A percentile compares a stretch with the other conserved stretches of the same genome.
Conservation (phyloP, 139 green algal species). For the Chlorella sorokiniana region DNA sequence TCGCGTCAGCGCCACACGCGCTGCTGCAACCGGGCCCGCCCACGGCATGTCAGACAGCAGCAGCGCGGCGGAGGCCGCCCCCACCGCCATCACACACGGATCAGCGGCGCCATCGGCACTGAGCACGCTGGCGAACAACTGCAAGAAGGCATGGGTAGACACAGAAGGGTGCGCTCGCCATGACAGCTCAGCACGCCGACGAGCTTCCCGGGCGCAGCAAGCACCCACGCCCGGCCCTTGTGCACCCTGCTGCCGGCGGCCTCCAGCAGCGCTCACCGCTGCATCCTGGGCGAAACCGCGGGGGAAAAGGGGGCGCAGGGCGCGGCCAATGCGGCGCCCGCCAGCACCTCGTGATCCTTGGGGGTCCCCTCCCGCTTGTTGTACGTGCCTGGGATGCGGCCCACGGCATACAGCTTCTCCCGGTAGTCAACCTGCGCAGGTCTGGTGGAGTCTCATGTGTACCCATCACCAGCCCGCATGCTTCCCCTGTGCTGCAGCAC, state of each 20-base stretch:
- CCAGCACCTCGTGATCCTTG: slow-evolving; percentile 71
- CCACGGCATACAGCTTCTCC: slow-evolving; percentile 66
- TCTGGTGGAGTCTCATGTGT: not conserved
- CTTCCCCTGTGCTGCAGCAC: not conserved
- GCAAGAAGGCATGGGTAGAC: not conserved
- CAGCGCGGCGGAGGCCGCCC: slow-evolving; percentile 76
- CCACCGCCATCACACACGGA: slow-evolving; percentile 74
- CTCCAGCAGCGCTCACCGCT: not conserved
- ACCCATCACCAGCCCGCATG: no score
- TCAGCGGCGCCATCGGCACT: slow-evolving; percentile 59
- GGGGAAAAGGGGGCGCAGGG: slow-evolving; percentile 78
- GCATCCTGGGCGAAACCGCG: slow-evolving; percentile 50
- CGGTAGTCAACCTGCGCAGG: slow-evolving; percentile 77
- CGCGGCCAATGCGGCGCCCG: slow-evolving; percentile 60
- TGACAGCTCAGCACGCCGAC: not conserved
- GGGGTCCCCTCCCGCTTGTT: slow-evolving; percentile 63
- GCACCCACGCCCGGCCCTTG: no score
- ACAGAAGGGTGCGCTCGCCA: not conserved
- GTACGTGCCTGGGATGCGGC: slow-evolving; percentile 67
- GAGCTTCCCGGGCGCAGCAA: no score
- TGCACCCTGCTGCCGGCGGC: not conserved
- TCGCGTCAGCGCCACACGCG: slow-evolving; percentile 35
- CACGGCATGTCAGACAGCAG: slow-evolving; percentile 70
- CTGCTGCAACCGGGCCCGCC: slow-evolving; percentile 68
- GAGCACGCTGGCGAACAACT: slow-evolving; percentile 59